phyloP scores from a whole-genome alignment of 495 filamentous ascomycete species.

The Aspergillus haitiensis region DNA sequence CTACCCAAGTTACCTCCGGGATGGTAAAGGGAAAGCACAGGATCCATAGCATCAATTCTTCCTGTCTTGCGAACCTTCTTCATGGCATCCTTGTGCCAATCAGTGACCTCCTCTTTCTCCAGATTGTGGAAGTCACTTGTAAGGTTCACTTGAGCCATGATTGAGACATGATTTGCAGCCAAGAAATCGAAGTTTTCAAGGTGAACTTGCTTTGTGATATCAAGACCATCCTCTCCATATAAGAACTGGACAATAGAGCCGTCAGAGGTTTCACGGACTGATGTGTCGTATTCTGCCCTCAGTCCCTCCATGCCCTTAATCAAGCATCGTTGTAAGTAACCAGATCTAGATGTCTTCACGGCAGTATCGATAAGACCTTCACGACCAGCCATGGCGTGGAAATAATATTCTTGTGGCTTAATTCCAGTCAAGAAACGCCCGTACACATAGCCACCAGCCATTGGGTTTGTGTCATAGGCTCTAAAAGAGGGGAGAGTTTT shows the following conservation, averaged over 20 bases:
- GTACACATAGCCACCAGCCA: conserved; percentile 91
- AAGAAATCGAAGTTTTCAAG: conserved; percentile 88
- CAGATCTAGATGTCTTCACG: conserved; percentile 95
- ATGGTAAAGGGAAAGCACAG: conserved; percentile 69
- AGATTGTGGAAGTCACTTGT: conserved; percentile 50
- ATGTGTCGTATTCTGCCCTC: conserved; percentile 86
- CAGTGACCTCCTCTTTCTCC: conserved; percentile 50
- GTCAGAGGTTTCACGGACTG: conserved; percentile 84
- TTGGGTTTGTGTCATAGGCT: conserved; percentile 82
- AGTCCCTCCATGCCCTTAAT: conserved; percentile 99
- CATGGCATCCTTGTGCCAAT: conserved; percentile 71
- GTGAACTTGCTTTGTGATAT: conserved; percentile 92
- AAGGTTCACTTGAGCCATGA: conserved; percentile 55
- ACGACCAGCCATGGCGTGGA: conserved; percentile 98
- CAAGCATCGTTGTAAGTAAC: conserved; percentile 95
- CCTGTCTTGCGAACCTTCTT: conserved; percentile 74
- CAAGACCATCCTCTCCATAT: conserved; percentile 94
- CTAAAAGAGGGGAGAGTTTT: conserved; percentile 95
- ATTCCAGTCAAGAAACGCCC: conserved; percentile 98
- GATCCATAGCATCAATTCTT: conserved; percentile 68
- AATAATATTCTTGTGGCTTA: conserved; percentile 96
- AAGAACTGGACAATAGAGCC: conserved; percentile 92
- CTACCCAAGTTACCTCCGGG: conserved; percentile 77
- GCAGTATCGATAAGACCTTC: conserved; percentile 99
- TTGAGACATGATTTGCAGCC: conserved; percentile 68